Percentiles rank a stretch among this genome's conserved stretches.
Conservation (phyloP, 306 rosid genomes). For the Cyamopsis tetragonoloba region DNA sequence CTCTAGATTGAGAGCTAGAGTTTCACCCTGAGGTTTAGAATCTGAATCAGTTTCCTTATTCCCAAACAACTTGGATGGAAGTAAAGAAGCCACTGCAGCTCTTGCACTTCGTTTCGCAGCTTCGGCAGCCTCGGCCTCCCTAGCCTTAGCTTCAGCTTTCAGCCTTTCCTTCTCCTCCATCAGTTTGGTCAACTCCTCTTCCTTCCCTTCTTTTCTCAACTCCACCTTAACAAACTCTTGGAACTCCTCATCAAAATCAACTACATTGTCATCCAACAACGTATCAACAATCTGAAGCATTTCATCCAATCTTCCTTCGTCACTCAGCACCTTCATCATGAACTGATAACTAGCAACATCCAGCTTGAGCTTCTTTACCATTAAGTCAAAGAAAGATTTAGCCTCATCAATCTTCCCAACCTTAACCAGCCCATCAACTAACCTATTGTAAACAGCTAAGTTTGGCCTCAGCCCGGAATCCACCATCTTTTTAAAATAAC, state of each 20-base stretch:
- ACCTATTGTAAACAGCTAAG: constrained; percentile 71
- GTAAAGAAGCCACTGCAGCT: constrained; percentile 73
- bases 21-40: constrained; percentile 36
- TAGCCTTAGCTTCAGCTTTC: constrained; percentile 96
- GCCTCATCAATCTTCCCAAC: constrained; percentile 75
- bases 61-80: constrained; percentile 78
- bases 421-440: constrained; percentile 79
- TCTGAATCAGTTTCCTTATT: constrained; percentile 48
- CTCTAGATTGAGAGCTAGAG: constrained; percentile 23
- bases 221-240: constrained; percentile 76
- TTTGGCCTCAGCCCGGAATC: constrained; percentile 81
- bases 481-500: constrained; percentile 75
- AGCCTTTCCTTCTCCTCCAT: constrained; percentile 92
- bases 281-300: constrained; percentile 73
- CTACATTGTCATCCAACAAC: constrained; percentile 72
- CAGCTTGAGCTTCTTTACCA: constrained; percentile 97
- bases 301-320: constrained; percentile 64
- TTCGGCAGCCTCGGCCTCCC: constrained; percentile 90
- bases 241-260: constrained; percentile 69
- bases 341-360: constrained; percentile 77
- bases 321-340: constrained; percentile 77
- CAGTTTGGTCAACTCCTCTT: constrained; percentile 68
- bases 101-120: constrained; percentile 82
- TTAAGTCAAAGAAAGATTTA: constrained; percentile 66
- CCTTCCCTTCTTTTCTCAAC: constrained; percentile 84